Evolutionary conservation across 257 asterid species (phyloP), one percentile per base, ranked within the genome.

Genomic region (Solanum ossicruentum): DNA sequence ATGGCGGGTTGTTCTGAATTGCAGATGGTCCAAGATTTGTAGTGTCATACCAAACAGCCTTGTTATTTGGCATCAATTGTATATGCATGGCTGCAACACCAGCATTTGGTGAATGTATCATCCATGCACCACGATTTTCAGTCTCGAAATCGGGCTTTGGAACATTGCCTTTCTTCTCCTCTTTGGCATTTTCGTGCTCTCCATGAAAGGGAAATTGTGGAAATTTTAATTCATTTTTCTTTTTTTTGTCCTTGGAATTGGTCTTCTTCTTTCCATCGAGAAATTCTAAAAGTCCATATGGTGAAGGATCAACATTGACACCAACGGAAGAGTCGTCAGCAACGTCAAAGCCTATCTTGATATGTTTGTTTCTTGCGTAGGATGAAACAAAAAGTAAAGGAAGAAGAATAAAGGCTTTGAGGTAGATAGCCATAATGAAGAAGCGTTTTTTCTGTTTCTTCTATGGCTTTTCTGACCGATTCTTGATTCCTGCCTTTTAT

Each of bases 41-140:
- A 1, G 99, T 93, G 26, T 97, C 99, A 69, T 26, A 93, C 98
- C 97, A 95, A 1, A 93, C 89, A 4, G 87, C 94, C 88, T 92
- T 97, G 56, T 90, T 90, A 52, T 91, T 91, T 10, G 96, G 98
- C 97, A 95, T 87, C 85, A 97, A 83, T 16, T 97, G 98, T 67
- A 94, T 63, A 61, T 97, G 99, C 99, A 97, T 97, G 66, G 97
- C 97, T 0, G 97, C 58, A 65, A 97, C 98, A 0, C 98, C 98
- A 0, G 93, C 87, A 87, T 93, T 91, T 58, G 81, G 55, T 11
- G 85, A 85, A 69, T 91, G 90, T 3, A 96, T 13, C 86, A 32
- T 79, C 98, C 98, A 96, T 0, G 80, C 15, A 3, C 98, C 98
- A 0, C 7, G 54, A 65, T 49, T 86, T 0, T 61, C 56, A 3